phyloP scores from a whole-genome alignment of 2,329 filamentous ascomycete species.

The Juglanconis sp. region DNA sequence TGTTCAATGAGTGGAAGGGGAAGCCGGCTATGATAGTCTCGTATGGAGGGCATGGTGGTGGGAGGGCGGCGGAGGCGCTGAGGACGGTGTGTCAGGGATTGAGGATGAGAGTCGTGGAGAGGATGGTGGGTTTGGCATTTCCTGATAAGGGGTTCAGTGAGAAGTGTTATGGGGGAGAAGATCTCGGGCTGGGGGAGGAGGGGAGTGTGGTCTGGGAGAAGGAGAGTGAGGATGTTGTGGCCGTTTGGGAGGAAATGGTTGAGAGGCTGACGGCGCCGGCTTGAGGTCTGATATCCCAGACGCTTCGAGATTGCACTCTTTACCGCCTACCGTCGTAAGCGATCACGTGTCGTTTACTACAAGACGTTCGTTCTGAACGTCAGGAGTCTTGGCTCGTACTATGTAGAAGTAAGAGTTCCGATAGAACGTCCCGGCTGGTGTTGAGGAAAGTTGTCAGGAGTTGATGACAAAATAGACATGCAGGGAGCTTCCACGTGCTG shows the following conservation, averaged over 20 bases:
- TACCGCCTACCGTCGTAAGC: too few relatives aligned
- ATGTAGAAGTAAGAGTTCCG: too few relatives aligned
- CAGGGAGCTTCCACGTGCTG: too few relatives aligned
- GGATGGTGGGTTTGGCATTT: constrained; percentile 25
- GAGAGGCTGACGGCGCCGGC: constrained; percentile 1
- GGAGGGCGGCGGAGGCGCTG: constrained; percentile 24
- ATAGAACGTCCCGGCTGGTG: too few relatives aligned
- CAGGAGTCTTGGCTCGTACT: too few relatives aligned
- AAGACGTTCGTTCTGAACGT: too few relatives aligned
- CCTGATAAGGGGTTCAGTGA: constrained; percentile 12
- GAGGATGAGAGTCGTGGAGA: constrained; percentile 23
- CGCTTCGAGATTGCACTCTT: too few relatives aligned
- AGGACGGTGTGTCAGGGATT: constrained; percentile 23
- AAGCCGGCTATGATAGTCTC: constrained; percentile 46
- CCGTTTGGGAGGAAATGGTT: constrained; percentile 21
- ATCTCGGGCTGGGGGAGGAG: constrained; percentile 17
- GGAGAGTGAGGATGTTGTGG: constrained; percentile 17
- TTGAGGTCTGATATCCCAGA: too few relatives aligned
- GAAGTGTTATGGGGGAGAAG: constrained; percentile 13
- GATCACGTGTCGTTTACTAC: too few relatives aligned
- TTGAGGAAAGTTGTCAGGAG: too few relatives aligned
- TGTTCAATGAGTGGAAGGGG: constrained; percentile 47
- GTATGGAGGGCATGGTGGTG: constrained; percentile 42
- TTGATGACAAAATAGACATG: too few relatives aligned
- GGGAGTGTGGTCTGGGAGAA: constrained; percentile 16